Percentiles rank a stretch among this genome's conserved stretches.
phyloP scores from a whole-genome alignment of 495 filamentous ascomycete genomes.

The Platismatia glauca region DNA sequence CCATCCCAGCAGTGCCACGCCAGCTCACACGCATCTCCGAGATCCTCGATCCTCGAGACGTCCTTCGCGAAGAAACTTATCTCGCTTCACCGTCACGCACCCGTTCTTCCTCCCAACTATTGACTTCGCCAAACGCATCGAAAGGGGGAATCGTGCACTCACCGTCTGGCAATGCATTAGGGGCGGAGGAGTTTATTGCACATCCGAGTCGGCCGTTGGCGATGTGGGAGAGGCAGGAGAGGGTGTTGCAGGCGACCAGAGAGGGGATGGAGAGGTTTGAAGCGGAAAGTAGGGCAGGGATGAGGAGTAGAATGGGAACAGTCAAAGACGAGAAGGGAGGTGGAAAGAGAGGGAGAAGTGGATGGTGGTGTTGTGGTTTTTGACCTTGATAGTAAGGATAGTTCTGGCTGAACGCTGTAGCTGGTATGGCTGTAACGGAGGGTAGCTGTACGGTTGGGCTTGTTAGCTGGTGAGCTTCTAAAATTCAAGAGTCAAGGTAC shows the following conservation, averaged over 20 bases:
- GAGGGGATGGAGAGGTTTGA: conserved; percentile 14
- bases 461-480: not conserved
- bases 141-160: conserved; percentile 22
- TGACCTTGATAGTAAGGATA: not conserved
- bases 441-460: not conserved
- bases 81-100: conserved; percentile 1
- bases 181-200: conserved; percentile 20
- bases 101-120: not conserved
- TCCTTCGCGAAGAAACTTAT: conserved; percentile 16
- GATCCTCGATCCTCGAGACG: conserved; percentile 29
- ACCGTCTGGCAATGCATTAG: conserved; percentile 26
- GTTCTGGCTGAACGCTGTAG: not conserved
- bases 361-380: conserved; percentile 5
- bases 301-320: not conserved
- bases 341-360: not conserved
- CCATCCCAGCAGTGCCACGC: conserved; percentile 25
- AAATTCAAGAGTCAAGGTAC: not conserved
- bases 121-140: not conserved
- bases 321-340: not conserved
- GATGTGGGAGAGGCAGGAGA: conserved; percentile 30
- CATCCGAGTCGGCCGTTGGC: conserved; percentile 28
- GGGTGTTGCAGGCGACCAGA: conserved; percentile 7
- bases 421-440: not conserved
- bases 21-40: conserved; percentile 26
- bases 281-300: conserved; percentile 7